Evolutionary conservation across 2,329 filamentous ascomycete genomes (phyloP), one percentile per base, ranked within the genome.

Genomic region (Ophiostoma populinum): DNA sequence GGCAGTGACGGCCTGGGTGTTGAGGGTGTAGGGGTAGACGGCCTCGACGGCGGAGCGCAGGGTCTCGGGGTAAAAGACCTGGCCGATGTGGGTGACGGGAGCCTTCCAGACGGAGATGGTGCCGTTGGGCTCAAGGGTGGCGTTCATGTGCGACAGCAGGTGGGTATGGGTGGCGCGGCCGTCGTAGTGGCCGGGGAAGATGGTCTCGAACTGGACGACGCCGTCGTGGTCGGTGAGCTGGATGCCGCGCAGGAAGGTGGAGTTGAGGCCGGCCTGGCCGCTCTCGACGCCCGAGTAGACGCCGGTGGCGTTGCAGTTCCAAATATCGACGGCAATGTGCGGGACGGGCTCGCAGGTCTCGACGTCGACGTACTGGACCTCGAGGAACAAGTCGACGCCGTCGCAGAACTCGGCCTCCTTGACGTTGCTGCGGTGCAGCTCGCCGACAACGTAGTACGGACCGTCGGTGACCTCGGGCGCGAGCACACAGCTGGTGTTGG

Each of bases 11-110:
- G 41, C 38, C 43, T 58, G 53, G 21, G 26, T 52, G 47, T 65
- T 65, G 34, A 45, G 47, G 11, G 35, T 47, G 49, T 66, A 65
- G 0, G 68, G 67, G 1, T 46, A 42, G 2, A 54, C 55, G 12
- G 47, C 48, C 40, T 69, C 62, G 38, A 73, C 60, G n/a, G 53
- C 43, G 11, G 49, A 42, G 39, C 66, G 58, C 18, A 75, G 59
- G 41, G 59, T 55, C 46, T 72, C 62, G 47, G 73, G 65, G 45
- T 69, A 68, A 56, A 69, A 75, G 28, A 74, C 51, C 49, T 76
- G 69, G 11, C 70, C 69, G 30, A 73, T 60, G 51, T 75, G 67
- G 2, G 65, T 60, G 34, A 30, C 28, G 28, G 28, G 28, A 2
- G 66, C 59, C 20, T 52, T 55, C 13, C 65, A 61, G 39, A 58